phyloP scores from a whole-genome alignment of 257 asterid species.

The Solanum corneliomulleri region DNA sequence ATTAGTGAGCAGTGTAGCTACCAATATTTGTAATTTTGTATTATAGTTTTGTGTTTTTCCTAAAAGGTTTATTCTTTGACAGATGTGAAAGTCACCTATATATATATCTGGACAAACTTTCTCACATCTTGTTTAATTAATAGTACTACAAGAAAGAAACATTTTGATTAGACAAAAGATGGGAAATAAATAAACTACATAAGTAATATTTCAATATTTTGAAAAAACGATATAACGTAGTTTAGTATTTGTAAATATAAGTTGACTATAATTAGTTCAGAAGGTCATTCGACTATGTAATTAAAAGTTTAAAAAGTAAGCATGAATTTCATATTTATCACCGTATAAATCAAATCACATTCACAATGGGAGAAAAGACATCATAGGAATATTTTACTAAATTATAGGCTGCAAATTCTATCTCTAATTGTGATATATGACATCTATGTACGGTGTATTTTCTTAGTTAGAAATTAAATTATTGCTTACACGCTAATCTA shows the following conservation, averaged over 20 bases:
- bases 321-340: background rate
- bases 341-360: background rate
- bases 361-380: background rate
- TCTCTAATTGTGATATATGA: background rate
- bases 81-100: background rate
- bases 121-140: background rate
- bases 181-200: background rate
- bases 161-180: background rate
- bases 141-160: background rate
- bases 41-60: background rate
- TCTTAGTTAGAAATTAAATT: background rate
- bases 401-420: background rate
- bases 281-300: rapidly evolving
- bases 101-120: background rate
- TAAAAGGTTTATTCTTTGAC: background rate
- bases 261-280: background rate
- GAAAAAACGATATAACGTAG: background rate
- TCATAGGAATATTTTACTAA: background rate
- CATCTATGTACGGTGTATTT: background rate
- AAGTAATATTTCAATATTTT: background rate
- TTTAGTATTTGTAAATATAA: background rate
- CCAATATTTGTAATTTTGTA: background rate
- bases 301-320: background rate
- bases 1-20: background rate
- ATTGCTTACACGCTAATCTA: background rate